phyloP scores from a whole-genome alignment of 1,284 basidiomycete species.

The Marasmius fiardii region DNA sequence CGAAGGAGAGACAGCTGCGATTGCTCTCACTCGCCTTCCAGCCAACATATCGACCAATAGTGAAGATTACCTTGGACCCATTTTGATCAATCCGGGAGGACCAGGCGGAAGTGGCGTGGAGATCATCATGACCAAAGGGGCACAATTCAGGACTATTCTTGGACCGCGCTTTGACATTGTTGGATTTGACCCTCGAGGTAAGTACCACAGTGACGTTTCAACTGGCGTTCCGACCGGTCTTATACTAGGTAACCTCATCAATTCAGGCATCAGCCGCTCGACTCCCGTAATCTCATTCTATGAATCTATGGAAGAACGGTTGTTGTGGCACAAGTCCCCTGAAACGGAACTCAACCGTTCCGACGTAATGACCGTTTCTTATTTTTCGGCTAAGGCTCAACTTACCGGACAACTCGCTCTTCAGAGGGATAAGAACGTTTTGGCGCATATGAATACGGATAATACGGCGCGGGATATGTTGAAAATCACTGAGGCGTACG shows the following conservation, averaged over 20 bases:
- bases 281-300: slow-evolving; percentile 32
- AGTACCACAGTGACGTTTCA: too few relatives aligned
- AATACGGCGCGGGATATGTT: slow-evolving; percentile 49
- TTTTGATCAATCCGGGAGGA: slow-evolving; percentile 51
- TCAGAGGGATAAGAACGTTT: slow-evolving; percentile 27
- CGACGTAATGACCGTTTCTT: slow-evolving; percentile 19
- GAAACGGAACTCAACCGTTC: slow-evolving; percentile 20
- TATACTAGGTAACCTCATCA: too few relatives aligned
- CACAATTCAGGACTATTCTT: slow-evolving; percentile 28
- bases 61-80: slow-evolving; percentile 37
- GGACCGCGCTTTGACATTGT: slow-evolving; percentile 46
- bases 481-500: slow-evolving; percentile 39
- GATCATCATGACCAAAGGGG: slow-evolving; percentile 23
- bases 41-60: slow-evolving; percentile 19
- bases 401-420: slow-evolving; percentile 27
- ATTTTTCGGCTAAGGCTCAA: slow-evolving; percentile 28
- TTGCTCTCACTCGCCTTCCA: slow-evolving; percentile 34
- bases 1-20: slow-evolving; percentile 22
- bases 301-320: slow-evolving; percentile 26
- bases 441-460: slow-evolving; percentile 38
- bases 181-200: slow-evolving; percentile 45
- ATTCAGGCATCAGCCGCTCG: slow-evolving; percentile 28
- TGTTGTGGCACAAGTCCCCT: slow-evolving; percentile 20
- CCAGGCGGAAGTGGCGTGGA: slow-evolving; percentile 27
- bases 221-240: too few relatives aligned